These are phyloP conservation scores for Orbilia ellipsospora DNA, from an alignment of 2,329 filamentous ascomycete genomes.

Conservation along the genomic window DNA sequence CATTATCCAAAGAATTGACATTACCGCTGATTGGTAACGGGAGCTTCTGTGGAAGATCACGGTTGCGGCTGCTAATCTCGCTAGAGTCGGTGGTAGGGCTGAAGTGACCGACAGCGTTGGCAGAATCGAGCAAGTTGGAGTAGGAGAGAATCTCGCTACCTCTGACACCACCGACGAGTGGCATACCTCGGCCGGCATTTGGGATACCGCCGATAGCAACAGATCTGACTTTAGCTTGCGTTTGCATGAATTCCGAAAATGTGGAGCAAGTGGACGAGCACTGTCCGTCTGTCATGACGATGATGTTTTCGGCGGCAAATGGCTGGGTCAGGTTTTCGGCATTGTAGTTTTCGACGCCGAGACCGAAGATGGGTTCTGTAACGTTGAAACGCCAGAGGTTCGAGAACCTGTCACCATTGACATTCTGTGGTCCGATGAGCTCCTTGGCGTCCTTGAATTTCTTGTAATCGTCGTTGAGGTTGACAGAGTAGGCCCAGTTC, in stretches of 20 bases:
- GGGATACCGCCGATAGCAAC: constrained; percentile 67
- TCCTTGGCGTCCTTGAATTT: constrained; percentile 66
- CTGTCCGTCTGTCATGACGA: constrained; percentile 71
- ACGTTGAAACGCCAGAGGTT: constrained; percentile 61
- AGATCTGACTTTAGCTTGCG: constrained; percentile 68
- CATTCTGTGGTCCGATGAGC: constrained; percentile 68
- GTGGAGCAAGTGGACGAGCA: constrained; percentile 71
- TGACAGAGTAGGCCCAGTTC: constrained; percentile 61
- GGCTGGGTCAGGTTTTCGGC: constrained; percentile 64
- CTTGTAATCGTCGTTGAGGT: constrained; percentile 60
- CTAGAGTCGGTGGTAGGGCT: constrained; percentile 32
- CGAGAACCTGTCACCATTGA: constrained; percentile 66
- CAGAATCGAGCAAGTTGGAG: constrained; percentile 39
- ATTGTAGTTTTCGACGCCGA: constrained; percentile 67
- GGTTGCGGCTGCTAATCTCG: constrained; percentile 27
- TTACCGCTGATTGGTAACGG: constrained; percentile 52
- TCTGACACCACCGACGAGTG: constrained; percentile 51
- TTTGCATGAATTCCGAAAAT: constrained; percentile 68
- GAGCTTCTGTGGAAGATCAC: constrained; percentile 43
- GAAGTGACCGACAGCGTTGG: constrained; percentile 31
- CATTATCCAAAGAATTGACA: constrained; percentile 51
- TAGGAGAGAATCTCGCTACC: constrained; percentile 48
- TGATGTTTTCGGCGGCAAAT: constrained; percentile 71
- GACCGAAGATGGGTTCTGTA: constrained; percentile 64
- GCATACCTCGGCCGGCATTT: constrained; percentile 34